Base-by-base conservation (phyloP, 2,329 filamentous ascomycete species). In the Stachybotrys elegans region DNA sequence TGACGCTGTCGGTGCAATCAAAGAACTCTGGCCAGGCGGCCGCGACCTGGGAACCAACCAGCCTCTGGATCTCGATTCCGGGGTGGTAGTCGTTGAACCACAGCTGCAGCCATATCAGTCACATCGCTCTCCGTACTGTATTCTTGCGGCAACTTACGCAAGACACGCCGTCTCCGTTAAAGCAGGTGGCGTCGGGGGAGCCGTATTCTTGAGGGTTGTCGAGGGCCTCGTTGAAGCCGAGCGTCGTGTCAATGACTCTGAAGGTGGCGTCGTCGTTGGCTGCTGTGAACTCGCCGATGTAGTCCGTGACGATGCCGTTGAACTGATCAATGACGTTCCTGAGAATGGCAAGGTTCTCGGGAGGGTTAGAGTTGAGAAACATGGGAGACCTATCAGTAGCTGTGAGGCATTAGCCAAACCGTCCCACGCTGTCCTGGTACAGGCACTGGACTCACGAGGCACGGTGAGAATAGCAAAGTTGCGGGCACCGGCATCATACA, bases 391-490 rank as follows among this genome's bases (percentile, higher is more conserved):
- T 60, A 36, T 71, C 53, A 11, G 69, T 70, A 3, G 69, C 68
- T 70, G 11, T n/a, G 4, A 4, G 5, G 1, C 3, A 2, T 49
- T 5, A 54, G 47, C 12, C 4, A 14, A 1, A 6, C 6, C 1
- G 2, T 12, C 5, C 14, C 14, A 13, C 9, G 2, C 0, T 6
- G 6, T 16, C 0, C 12, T 2, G 1, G 13, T 9, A 3, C 6
- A 17, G 9, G 6, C 4, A 2, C 6, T 4, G 1, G 3, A 44
- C 58, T 48, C 43, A 59, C 58, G 76, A 2, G 81, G 81, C 0
- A 83, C 78, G 42, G 72, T 80, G 22, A 84, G 48, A 43, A 84
- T 70, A 2, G 74, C 66, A 47, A 84, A 84, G 44, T 81, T 80
- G 5, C 79, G 65, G 3, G 71, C 71, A 0, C 80, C 80, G 3